Evolutionary conservation across 192 early-diverging fungal species (phyloP).

Genomic region (Entophlyctis helioformis): DNA sequence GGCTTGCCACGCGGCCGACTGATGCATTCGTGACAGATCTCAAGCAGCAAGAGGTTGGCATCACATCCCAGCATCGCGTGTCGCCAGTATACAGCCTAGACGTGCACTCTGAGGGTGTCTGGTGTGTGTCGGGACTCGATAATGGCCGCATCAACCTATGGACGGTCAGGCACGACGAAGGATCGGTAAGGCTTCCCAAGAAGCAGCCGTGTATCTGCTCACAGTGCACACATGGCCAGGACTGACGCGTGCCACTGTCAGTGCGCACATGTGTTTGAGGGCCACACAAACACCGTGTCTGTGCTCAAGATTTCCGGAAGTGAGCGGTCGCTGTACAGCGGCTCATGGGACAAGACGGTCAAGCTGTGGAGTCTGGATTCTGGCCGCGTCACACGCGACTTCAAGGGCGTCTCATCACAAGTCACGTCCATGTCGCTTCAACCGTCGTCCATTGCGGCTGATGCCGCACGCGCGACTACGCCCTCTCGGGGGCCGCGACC

Average conservation of each 20-base stretch:
- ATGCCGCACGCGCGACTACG: too few species aligned
- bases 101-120: slow-evolving; percentile 86
- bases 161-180: slow-evolving; percentile 90
- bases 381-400: slow-evolving; percentile 56
- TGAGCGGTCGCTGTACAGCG: slow-evolving; percentile 73
- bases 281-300: slow-evolving; percentile 78
- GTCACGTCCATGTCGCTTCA: slow-evolving; percentile 64
- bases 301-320: slow-evolving; percentile 68
- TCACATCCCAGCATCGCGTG: slow-evolving; percentile 18
- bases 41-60: too few species aligned
- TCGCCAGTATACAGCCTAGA: slow-evolving; percentile 88
- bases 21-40: too few species aligned
- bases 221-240: too few species aligned
- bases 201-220: too few species aligned
- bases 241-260: slow-evolving; percentile 6
- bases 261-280: slow-evolving; percentile 67
- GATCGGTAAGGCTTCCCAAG: too few species aligned
- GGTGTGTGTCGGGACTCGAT: slow-evolving; percentile 62
- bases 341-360: slow-evolving; percentile 87
- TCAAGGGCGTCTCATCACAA: slow-evolving; percentile 68
- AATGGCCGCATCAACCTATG: slow-evolving; percentile 78
- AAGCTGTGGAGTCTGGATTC: slow-evolving; percentile 71
- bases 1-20: too few species aligned
- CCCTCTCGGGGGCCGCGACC: too few species aligned
- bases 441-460: slow-evolving; percentile 30